phyloP scores from a whole-genome alignment of 2,329 filamentous ascomycete genomes.

The Aspergillus quadrilineatus region DNA sequence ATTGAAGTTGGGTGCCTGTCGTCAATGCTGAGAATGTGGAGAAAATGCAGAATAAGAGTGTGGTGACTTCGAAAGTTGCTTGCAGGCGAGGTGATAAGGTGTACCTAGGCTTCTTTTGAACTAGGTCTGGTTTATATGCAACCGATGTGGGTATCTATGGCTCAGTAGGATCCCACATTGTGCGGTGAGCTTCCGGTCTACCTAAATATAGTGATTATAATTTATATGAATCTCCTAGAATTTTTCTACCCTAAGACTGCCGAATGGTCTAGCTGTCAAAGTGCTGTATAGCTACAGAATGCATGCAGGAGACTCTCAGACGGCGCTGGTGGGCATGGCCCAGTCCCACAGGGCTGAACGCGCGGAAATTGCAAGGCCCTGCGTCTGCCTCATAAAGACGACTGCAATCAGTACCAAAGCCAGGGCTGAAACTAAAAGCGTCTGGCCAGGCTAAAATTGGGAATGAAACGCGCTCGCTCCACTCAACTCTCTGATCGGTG shows the following conservation, averaged over 20 bases:
- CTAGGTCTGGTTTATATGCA: too few species aligned
- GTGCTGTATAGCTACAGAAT: background rate
- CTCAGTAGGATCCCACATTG: background rate
- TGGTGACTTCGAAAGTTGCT: too few species aligned
- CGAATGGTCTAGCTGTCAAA: background rate
- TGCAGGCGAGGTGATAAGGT: too few species aligned
- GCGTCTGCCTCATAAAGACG: slow-evolving; percentile 1
- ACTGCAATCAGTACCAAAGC: background rate
- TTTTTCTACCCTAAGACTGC: too few species aligned
- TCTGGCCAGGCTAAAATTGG: slow-evolving; percentile 3
- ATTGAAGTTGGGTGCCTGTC: too few species aligned
- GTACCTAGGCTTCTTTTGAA: too few species aligned
- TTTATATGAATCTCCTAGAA: background rate
- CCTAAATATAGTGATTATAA: background rate
- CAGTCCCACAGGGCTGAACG: slow-evolving; percentile 4
- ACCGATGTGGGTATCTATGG: too few species aligned
- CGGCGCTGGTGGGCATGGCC: background rate
- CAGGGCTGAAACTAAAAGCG: background rate
- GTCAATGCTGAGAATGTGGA: too few species aligned
- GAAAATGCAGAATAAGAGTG: too few species aligned
- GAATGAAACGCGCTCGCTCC: slow-evolving; percentile 5
- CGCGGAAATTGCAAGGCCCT: background rate
- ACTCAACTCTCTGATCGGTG: slow-evolving; percentile 6
- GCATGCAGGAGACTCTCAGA: background rate
- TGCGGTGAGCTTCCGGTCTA: background rate